Percentiles rank a stretch among this genome's conserved stretches.
Evolutionary conservation across 179 eudicot genomes (phyloP).

Genomic region (Corrigiola litoralis): DNA sequence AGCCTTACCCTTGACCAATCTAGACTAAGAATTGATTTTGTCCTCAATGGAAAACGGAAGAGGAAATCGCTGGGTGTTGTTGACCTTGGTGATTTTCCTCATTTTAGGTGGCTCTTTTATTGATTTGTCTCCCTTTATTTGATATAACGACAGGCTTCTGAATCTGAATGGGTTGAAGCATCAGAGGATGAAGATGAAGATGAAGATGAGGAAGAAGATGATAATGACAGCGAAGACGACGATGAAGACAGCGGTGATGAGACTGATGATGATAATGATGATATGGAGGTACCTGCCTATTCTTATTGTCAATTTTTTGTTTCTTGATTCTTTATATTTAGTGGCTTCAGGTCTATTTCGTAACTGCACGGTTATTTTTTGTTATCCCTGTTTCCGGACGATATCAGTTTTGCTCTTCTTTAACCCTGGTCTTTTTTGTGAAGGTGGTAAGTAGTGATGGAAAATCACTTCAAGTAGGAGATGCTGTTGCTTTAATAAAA

Average conservation of each 20-base stretch:
- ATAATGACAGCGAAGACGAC: constrained; percentile 39
- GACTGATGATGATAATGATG: constrained; percentile 31
- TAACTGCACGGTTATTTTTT: too few species aligned
- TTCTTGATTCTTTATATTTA: not conserved
- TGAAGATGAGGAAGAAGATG: constrained; percentile 57
- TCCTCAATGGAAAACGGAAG: too few species aligned
- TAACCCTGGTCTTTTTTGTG: too few species aligned
- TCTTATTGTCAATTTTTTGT: not conserved
- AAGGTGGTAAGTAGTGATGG: constrained; percentile 43
- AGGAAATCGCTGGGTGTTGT: too few species aligned
- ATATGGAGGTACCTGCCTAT: constrained; percentile 40
- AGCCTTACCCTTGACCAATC: too few species aligned
- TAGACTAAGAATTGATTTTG: too few species aligned
- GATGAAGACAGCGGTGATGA: constrained; percentile 40
- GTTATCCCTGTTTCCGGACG: too few species aligned
- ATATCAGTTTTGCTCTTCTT: too few species aligned
- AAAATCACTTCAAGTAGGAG: constrained; percentile 50
- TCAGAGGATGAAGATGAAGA: constrained; percentile 90
- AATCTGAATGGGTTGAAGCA: constrained; percentile 95
- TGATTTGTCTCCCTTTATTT: not conserved
- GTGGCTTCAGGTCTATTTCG: not conserved
- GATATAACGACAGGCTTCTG: constrained; percentile 60
- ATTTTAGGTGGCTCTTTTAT: too few species aligned
- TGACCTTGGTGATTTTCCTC: too few species aligned
- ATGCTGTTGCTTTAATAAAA: constrained; percentile 82